Base-by-base conservation (phyloP, 352 stramenopile genomes). In the Phytophthora agathidicida region DNA sequence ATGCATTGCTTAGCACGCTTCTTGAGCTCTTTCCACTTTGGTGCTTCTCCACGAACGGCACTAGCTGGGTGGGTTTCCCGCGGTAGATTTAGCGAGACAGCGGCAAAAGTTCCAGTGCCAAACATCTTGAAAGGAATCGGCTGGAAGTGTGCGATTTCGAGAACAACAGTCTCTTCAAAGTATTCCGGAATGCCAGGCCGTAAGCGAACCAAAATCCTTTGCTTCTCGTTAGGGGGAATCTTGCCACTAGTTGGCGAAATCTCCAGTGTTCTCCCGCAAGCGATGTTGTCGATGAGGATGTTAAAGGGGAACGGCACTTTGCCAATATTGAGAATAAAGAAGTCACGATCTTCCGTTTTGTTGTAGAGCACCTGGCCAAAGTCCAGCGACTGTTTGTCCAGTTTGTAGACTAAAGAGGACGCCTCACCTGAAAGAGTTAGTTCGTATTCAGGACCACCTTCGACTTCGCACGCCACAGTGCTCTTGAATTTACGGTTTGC, bases 111-210 rank as follows among this genome's bases (percentile, higher is more conserved):
- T 5, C 93, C 95, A 41, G 75, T 71, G 1, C 91, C 94, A 46
- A 88, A 92, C 6, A 98, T 42, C 16, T 89, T 89, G 39, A 98
- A 93, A 26, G 81, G 78, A 13, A 98, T 71, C 2, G 96, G 93
- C 43, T 98, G 82, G 55, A 98, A 98, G 64, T 98, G 95, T 3
- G 93, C 96, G 30, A 98, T 81, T 57, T 98, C 91, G 28, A 98
- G 72, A 14, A 95, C 56, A n/a, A 98, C 49, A 1, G 70, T 88
- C 53, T 98, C 94, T 28, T 88, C 71, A 32, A 98, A 90, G 17
- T 60, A 60, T 37, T 95, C 84, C 0, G 96, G 96, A 45, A 98
- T 83, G 1, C 89, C 88, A 13, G 96, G 96, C 5, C 73, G 74
- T 36, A 98, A 73, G 2, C 90, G 77, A 7, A 98, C 91, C 7